Evolutionary conservation across 2,329 filamentous ascomycete species (phyloP), one percentile per base, ranked within the genome.

Genomic region (Cordyceps cicadae): DNA sequence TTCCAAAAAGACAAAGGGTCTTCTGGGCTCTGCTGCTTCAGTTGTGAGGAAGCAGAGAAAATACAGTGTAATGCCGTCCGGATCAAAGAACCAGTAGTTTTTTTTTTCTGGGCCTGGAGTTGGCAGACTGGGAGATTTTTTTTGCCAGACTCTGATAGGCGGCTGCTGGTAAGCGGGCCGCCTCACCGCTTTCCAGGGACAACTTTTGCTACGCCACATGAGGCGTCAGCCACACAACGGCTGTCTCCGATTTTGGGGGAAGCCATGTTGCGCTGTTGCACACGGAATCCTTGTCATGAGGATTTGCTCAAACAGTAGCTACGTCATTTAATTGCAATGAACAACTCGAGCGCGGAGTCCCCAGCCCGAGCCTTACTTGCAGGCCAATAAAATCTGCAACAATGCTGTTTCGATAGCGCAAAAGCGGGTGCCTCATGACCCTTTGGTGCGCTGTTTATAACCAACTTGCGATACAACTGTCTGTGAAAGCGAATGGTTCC

Each of bases 181-280:
- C 26, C 43, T 65, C 63, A 69, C 67, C 67, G 67, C 67, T 63
- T 68, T 62, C 64, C n/a, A 24, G 45, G 19, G 56, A 14, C 19
- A 17, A 12, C 9, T 43, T n/a, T 24, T 54, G 51, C 51, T 43
- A 11, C 54, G 58, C 58, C 45, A 60, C 51, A 54, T 41, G 19
- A 59, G 49, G 37, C 39, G 37, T 8, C 39, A 53, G 57, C 57
- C 37, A 54, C 48, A 59, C n/a, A 17, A 43, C 6, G 1, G 29
- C 6, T 6, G 17, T 7, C 14, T 15, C 15, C 39, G 39, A 7
- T 43, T 43, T 37, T 12, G 34, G 34, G 12, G 34, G 29, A 29
- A 24, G 24, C 24, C 24, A 3, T 24, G 24, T 24, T 24, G 24
- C 24, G 29, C 5, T 29, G 29, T 29, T 29, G 29, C 29, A 37